Evolutionary conservation across 129 eudicot species (phyloP).

Genomic region (Flaveria trinervia): DNA sequence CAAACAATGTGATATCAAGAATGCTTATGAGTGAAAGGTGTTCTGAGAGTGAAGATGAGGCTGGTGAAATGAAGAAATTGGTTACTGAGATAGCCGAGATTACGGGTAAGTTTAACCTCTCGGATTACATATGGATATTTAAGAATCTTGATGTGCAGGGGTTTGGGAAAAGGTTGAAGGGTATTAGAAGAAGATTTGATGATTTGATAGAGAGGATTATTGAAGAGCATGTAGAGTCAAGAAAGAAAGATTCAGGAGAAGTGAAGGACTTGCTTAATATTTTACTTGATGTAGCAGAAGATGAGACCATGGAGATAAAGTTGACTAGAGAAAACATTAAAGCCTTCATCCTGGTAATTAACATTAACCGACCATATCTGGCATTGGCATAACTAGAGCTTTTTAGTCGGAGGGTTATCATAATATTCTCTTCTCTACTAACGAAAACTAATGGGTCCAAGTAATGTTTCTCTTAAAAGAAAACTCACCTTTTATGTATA

Average conservation of each 20-base stretch:
- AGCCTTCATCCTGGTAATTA: constrained; percentile 67
- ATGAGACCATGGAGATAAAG: constrained; percentile 44
- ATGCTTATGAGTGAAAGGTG: constrained; percentile 52
- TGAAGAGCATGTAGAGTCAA: constrained; percentile 38
- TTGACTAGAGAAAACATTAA: constrained; percentile 58
- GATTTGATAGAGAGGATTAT: constrained; percentile 45
- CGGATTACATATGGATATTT: constrained; percentile 42
- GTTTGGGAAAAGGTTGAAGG: constrained; percentile 40
- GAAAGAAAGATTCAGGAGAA: constrained; percentile 3
- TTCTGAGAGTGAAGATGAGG: constrained; percentile 39
- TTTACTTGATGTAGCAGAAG: constrained; percentile 60
- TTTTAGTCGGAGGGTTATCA: no score
- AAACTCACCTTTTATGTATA: no score
- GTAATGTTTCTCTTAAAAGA: no score
- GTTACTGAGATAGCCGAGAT: constrained; percentile 42
- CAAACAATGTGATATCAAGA: constrained; percentile 55
- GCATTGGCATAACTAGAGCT: no score
- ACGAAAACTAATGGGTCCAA: no score
- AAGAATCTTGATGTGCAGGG: constrained; percentile 51
- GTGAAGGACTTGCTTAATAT: constrained; percentile 59
- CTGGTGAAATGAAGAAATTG: constrained; percentile 40
- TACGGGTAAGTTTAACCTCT: constrained; percentile 37
- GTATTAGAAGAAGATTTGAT: constrained; percentile 36
- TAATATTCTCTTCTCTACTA: no score
- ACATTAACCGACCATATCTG: neutral